Evolutionary conservation across 2,329 filamentous ascomycete species (phyloP).

Genomic region (Nannizziopsis barbatae): DNA sequence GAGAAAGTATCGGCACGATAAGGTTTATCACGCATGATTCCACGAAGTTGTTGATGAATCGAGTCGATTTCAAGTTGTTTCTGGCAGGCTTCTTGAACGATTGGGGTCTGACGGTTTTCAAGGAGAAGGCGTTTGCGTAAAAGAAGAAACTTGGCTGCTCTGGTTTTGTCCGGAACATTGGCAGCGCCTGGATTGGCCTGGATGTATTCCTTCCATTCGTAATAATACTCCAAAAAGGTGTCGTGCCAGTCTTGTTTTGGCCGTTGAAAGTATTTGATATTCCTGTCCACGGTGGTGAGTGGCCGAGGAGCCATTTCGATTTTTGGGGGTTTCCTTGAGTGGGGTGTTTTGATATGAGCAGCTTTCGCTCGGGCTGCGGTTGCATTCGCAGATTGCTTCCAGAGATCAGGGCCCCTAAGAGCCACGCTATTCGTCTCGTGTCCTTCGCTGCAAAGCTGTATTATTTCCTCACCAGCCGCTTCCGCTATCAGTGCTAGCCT

Average conservation of each 20-base stretch:
- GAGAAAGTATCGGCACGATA: neutral
- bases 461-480: constrained; percentile 37
- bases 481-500: constrained; percentile 51
- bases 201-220: constrained; percentile 10
- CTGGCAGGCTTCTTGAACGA: constrained; percentile 12
- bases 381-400: constrained; percentile 19
- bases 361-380: constrained; percentile 24
- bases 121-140: constrained; percentile 18
- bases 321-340: constrained; percentile 20
- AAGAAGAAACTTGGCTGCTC: constrained; percentile 11
- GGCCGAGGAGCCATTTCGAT: constrained; percentile 21
- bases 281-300: constrained; percentile 13
- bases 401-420: constrained; percentile 21
- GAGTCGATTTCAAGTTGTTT: constrained; percentile 22
- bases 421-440: constrained; percentile 23
- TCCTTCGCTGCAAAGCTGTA: constrained; percentile 24
- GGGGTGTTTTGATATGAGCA: constrained; percentile 23
- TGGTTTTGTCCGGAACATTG: constrained; percentile 1
- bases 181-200: neutral
- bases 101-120: constrained; percentile 20
- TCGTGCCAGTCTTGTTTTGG: constrained; percentile 29
- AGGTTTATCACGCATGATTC: constrained; percentile 5
- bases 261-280: constrained; percentile 27
- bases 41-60: constrained; percentile 12
- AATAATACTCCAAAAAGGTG: constrained; percentile 29